Conservation (phyloP, 495 filamentous ascomycete species). For the Collariella sp. region DNA sequence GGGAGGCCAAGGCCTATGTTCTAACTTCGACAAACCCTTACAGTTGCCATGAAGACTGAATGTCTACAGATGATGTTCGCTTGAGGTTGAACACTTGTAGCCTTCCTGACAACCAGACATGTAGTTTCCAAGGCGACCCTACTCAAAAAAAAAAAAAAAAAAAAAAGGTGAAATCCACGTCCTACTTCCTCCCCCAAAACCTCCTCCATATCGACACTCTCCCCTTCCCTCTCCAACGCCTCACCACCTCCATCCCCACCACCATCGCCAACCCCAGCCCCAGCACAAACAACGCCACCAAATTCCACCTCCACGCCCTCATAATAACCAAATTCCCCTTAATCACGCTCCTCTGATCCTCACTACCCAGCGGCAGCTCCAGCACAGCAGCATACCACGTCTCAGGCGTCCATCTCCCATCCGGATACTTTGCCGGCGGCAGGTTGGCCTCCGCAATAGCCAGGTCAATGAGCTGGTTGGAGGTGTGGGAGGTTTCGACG, state of each 20-base stretch:
- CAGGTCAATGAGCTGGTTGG: slow-evolving; percentile 35
- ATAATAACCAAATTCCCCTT: slow-evolving; percentile 35
- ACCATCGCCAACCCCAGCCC: slow-evolving; percentile 38
- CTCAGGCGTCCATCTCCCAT: slow-evolving; percentile 45
- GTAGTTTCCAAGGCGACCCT: too few species aligned
- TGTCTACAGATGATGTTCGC: too few species aligned
- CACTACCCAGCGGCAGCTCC: slow-evolving; percentile 33
- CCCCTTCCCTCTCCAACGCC: slow-evolving; percentile 8
- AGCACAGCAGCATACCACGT: slow-evolving; percentile 47
- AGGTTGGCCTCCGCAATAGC: slow-evolving; percentile 22
- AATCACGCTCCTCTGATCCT: slow-evolving; percentile 29
- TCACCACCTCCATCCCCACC: slow-evolving; percentile 32
- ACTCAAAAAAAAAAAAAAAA: too few species aligned
- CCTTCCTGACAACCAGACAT: too few species aligned
- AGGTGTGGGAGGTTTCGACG: slow-evolving; percentile 35
- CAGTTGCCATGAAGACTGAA: too few species aligned
- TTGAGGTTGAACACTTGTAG: too few species aligned
- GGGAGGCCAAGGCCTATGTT: too few species aligned
- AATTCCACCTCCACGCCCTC: slow-evolving; percentile 47
- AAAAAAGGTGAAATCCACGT: too few species aligned
- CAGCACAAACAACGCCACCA: slow-evolving; percentile 43
- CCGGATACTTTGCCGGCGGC: slow-evolving; percentile 36
- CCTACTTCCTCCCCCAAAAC: slow-evolving; percentile 1
- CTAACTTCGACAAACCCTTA: too few species aligned
- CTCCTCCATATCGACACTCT: neutral